These are phyloP conservation scores for Claviceps sorghi DNA, from an alignment of 2,329 filamentous ascomycete genomes.

Conservation along the genomic window DNA sequence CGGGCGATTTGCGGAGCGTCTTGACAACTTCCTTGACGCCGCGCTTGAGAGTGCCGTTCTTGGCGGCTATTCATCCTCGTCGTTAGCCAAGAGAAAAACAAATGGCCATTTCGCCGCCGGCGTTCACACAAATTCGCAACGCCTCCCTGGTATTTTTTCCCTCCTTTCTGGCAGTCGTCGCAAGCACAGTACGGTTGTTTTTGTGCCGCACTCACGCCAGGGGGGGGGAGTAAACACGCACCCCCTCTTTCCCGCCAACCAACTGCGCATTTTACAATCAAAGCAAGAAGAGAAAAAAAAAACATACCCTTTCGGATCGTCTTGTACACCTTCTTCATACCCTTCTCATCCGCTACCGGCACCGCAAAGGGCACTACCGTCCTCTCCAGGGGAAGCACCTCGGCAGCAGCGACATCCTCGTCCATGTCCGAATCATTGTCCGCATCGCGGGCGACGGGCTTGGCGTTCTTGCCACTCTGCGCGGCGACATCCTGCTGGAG, in stretches of 20 bases:
- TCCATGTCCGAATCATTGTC: conserved; percentile 32
- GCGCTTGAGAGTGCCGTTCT: conserved; percentile 88
- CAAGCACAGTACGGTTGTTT: background rate
- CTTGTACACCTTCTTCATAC: conserved; percentile 46
- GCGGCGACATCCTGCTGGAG: conserved; percentile 40
- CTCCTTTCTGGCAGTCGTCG: background rate
- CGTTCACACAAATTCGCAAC: background rate
- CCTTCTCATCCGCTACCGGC: conserved; percentile 68
- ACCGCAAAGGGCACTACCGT: conserved; percentile 72
- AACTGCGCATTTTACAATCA: background rate
- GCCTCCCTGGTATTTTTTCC: background rate
- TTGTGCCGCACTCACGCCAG: too few relatives aligned
- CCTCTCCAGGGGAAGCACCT: conserved; percentile 25
- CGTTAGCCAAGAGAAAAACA: background rate
- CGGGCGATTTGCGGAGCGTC: conserved; percentile 80
- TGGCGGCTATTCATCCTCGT: conserved; percentile 52
- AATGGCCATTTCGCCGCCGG: background rate
- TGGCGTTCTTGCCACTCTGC: conserved; percentile 20
- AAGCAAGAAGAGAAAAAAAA: background rate
- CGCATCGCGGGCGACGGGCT: conserved; percentile 18
- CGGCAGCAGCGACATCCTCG: conserved; percentile 28
- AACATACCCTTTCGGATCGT: conserved; percentile 39
- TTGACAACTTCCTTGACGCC: conserved; percentile 99
- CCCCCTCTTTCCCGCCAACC: background rate
- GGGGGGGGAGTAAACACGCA: too few relatives aligned